Evolutionary conservation across 345 rosid genomes (phyloP), one percentile per base, ranked within the genome.

Genomic region (Turnera subulata): DNA sequence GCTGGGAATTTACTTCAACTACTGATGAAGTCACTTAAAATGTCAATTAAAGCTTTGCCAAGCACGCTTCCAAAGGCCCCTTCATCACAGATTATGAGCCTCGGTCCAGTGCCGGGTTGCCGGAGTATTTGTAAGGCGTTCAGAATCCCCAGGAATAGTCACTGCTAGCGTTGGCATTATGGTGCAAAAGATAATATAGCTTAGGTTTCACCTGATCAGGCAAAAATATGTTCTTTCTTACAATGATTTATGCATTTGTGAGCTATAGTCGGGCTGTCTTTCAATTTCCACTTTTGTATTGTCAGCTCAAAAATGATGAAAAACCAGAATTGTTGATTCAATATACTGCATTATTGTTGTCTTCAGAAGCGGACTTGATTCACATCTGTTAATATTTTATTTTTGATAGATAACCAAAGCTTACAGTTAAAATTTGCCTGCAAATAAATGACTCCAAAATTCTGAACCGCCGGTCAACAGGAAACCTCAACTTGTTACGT

Each of bases 101-200:
- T 44, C 6, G 14, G 26, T 18, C 18, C 33, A 42, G 1, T 61
- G 21, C 26, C 16, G 6, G 49, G 17, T 43, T 44, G 13, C 23
- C 19, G 16, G 24, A 29, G 14, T 14, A 13, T 21, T 22, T 15
- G 2, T 22, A 22, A 20, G 16, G 25, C 32, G 20, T 48, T 48
- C 51, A 22, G 26, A 48, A 10, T 42, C 12, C 45, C 4, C 20
- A 25, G 9, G 25, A 12, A 11, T 48, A 25, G 11, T 22, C 25
- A 23, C 13, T 23, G 6, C 7, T 16, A 11, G 24, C 26, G 18
- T 20, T 45, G 17, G 33, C 23, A 11, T 53, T 21, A n/a, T 44
- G 21, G 46, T 61, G 62, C 33, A 65, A 65, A 58, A 39, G 22
- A 48, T 48, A 29, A 8, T 29, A 4, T 44, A 57, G 45, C 2